Base-by-base conservation (phyloP, 495 filamentous ascomycete genomes). In the Hypoxylon rickii region DNA sequence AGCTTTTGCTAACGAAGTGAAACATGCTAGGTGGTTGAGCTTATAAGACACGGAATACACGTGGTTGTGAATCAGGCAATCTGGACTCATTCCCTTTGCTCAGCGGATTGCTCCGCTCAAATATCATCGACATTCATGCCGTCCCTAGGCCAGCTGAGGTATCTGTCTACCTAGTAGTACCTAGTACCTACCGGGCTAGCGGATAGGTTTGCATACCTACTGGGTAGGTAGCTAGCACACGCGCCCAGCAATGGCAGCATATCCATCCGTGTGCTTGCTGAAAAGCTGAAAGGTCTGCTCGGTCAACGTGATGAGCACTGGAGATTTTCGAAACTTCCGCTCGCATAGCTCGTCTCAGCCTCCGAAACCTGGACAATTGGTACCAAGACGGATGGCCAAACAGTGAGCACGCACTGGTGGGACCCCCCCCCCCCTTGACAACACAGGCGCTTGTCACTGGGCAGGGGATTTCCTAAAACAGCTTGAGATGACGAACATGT, bases 271-370 rank as follows among this genome's bases (percentile, higher is more conserved):
- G 8, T 31, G 33, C 19, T 16, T n/a, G 19, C 38, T 10, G 16
- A 1, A 8, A 34, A 37, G 33, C 40, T 57, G 21, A 42, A 31
- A 36, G 37, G 37, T 37, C 44, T 52, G 37, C 45, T 50, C 46
- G 45, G 50, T 24, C 13, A 48, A 29, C 39, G 46, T 34, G 44
- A 38, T 33, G 37, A 41, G 32, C 22, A 5, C 36, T 53, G 44
- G 16, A 48, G 20, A 44, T 24, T 51, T 63, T 58, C 59, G 59
- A 63, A 63, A 63, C 59, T 63, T 63, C 59, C 59, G 59, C 11
- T n/a, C 48, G 48, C 52, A 44, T 63, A 63, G 53, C 39, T 63
- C 59, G 59, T 63, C 59, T 63, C 59, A 63, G 59, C 59, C 53
- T 48, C 43, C 31, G 36, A 8, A 63, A 63, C 53, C 59, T 63